Base-by-base conservation (phyloP, 1,284 basidiomycete species). In the Naganishia sp. region DNA sequence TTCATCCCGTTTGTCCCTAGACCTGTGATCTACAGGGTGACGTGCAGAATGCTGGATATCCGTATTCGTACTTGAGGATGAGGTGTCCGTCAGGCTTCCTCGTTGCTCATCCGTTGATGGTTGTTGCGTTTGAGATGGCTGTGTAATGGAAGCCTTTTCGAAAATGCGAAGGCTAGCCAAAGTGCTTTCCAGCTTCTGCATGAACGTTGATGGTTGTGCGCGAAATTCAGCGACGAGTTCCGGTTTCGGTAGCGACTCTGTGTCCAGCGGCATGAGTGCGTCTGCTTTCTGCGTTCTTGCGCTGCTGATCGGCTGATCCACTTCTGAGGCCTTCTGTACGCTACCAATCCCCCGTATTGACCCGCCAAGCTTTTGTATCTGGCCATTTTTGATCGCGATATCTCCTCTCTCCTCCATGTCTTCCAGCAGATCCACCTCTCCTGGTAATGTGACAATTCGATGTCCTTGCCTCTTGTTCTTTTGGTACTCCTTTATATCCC, bases 401-500 rank as follows among this genome's bases (percentile, higher is more conserved):
- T 67, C 66, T 18, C 66, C 66, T 21, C 46, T 46, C 3, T 63
- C 60, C 66, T 67, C 66, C 66, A 67, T 63, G 21, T 67, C 66
- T 54, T 67, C 60, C 25, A 67, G 28, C 6, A 67, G 23, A 17
- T 67, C 66, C 6, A 63, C 66, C 47, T 66, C 65, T 25, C 47
- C 31, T 10, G 23, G 32, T n/a, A 52, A 18, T 21, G 49, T 0
- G 28, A 13, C 28, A 2, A 39, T 32, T 11, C 7, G 13, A 1
- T 41, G 43, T 28, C 66, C 54, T 25, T 45, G 18, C 18, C 41
- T 55, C 42, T 35, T 28, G 54, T 63, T 18, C 45, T 51, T 32
- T 35, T 61, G 58, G 41, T 51, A 66, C 13, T 28, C 32, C 31
- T 52, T 52, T 32, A 55, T 21, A 25, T 67, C 66, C 23, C 66